Evolutionary conservation across 2,329 filamentous ascomycete genomes (phyloP).

Genomic region (Dactylellina haptotyla): DNA sequence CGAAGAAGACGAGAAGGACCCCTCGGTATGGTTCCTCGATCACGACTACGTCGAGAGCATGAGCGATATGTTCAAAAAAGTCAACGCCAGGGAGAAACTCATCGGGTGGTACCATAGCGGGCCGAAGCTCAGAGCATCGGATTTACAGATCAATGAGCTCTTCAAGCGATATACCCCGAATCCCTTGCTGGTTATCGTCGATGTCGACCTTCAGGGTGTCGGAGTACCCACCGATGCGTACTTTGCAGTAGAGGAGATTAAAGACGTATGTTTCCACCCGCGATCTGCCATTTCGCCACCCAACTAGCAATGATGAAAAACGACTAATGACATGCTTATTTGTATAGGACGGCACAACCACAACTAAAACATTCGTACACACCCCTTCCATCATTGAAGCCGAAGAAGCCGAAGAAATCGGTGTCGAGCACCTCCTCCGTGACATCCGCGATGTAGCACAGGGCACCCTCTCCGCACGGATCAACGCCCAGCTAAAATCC

Average conservation of each 20-base stretch:
- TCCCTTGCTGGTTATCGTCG: slow-evolving; percentile 94
- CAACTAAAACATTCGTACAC: slow-evolving; percentile 96
- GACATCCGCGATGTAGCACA: slow-evolving; percentile 98
- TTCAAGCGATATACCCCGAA: slow-evolving; percentile 99
- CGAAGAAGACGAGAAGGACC: slow-evolving; percentile 98
- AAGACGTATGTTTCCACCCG: slow-evolving; percentile 75
- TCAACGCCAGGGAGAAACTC: slow-evolving; percentile 97
- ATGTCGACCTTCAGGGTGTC: slow-evolving; percentile 97
- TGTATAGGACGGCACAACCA: slow-evolving; percentile 89
- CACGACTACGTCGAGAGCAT: slow-evolving; percentile 99
- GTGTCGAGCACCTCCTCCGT: slow-evolving; percentile 94
- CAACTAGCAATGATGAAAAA: too few relatives aligned
- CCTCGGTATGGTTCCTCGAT: slow-evolving; percentile 98
- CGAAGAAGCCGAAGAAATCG: slow-evolving; percentile 98
- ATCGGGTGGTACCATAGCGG: slow-evolving; percentile 99
- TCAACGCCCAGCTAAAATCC: slow-evolving; percentile 97
- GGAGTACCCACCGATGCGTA: slow-evolving; percentile 98
- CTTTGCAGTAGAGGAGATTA: slow-evolving; percentile 99
- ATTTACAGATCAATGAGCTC: slow-evolving; percentile 98
- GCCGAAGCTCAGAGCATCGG: slow-evolving; percentile 93
- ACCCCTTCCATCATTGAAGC: slow-evolving; percentile 98
- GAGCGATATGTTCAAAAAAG: slow-evolving; percentile 99
- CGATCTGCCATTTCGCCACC: slow-evolving; percentile 5
- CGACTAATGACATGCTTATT: too few relatives aligned
- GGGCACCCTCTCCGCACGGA: slow-evolving; percentile 92